phyloP scores from a whole-genome alignment of 805 yeast species.

The Ogataea nitratoaversa region DNA sequence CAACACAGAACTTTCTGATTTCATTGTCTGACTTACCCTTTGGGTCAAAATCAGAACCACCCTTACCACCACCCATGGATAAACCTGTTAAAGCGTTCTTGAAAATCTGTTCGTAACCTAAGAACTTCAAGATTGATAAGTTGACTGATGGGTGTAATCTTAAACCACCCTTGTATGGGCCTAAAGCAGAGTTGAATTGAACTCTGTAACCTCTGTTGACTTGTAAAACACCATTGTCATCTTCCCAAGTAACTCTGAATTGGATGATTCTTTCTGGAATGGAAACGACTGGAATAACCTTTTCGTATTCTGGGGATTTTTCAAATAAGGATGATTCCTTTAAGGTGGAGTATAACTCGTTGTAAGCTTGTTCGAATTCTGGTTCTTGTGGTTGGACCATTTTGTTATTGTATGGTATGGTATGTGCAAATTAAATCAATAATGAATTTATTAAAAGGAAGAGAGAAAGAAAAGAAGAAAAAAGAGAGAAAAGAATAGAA shows the following conservation, averaged over 20 bases:
- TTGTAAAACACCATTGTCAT: conserved; percentile 85
- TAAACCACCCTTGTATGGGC: conserved; percentile 99
- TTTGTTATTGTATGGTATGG: conserved; percentile 18
- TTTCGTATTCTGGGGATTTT: conserved; percentile 85
- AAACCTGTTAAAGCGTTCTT: conserved; percentile 97
- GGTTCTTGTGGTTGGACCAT: conserved; percentile 92
- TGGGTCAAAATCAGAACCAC: conserved; percentile 98
- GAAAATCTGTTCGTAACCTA: conserved; percentile 98
- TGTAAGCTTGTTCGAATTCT: conserved; percentile 98
- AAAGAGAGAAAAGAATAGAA: neutral
- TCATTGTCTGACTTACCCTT: conserved; percentile 90
- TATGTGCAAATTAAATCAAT: too few relatives aligned
- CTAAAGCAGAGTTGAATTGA: conserved; percentile 96
- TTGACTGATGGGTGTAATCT: conserved; percentile 97
- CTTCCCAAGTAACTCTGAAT: conserved; percentile 98
- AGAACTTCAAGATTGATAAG: conserved; percentile 88
- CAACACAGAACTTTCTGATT: conserved; percentile 93
- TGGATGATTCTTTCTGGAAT: conserved; percentile 95
- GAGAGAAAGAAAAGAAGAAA: neutral
- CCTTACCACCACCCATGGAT: conserved; percentile 99
- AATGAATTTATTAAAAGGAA: too few relatives aligned
- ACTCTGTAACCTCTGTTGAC: conserved; percentile 98
- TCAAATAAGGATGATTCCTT: conserved; percentile 87
- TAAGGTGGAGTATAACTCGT: conserved; percentile 84
- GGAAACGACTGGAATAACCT: conserved; percentile 83